Evolutionary conservation across 2,329 filamentous ascomycete genomes (phyloP).

Genomic region (Ophiocordyceps robertsii): DNA sequence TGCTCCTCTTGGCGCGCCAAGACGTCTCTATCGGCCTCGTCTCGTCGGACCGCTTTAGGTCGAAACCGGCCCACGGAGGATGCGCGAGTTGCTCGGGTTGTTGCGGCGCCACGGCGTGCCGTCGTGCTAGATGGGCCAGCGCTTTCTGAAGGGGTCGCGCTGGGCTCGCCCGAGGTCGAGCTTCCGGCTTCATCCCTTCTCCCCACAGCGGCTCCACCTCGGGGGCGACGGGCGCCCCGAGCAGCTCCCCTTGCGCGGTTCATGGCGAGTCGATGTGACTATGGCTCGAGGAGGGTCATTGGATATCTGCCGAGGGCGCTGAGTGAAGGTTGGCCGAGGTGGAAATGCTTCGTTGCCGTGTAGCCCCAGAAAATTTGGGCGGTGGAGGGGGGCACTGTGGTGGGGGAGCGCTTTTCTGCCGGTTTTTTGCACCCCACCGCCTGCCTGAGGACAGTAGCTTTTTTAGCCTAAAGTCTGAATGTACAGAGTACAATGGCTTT

Average conservation of each 20-base stretch:
- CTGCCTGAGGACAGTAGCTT: no score
- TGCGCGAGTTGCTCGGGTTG: constrained; percentile 21
- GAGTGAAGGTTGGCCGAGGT: background rate
- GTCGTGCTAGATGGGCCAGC: constrained; percentile 10
- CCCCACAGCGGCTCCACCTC: constrained; percentile 1
- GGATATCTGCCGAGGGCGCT: background rate
- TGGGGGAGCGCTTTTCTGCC: constrained; percentile 21
- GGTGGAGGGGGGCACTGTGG: constrained; percentile 13
- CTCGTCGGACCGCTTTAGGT: constrained; percentile 34
- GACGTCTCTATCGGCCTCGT: constrained; percentile 33
- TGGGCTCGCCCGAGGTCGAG: background rate
- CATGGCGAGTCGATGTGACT: constrained; percentile 11
- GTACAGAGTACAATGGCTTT: no score
- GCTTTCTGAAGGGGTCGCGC: constrained; percentile 3
- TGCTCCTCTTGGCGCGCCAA: constrained; percentile 30
- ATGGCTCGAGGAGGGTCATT: constrained; percentile 2
- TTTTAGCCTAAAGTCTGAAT: no score
- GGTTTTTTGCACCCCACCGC: background rate
- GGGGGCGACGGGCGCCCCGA: constrained; percentile 16
- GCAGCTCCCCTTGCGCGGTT: constrained; percentile 17
- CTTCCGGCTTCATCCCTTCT: no score
- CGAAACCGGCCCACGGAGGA: constrained; percentile 27
- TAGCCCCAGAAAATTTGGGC: constrained; percentile 7
- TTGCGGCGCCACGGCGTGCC: constrained; percentile 16
- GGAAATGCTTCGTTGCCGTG: background rate